phyloP scores from a whole-genome alignment of 2,329 filamentous ascomycete genomes.

The Passalora sequoiae region DNA sequence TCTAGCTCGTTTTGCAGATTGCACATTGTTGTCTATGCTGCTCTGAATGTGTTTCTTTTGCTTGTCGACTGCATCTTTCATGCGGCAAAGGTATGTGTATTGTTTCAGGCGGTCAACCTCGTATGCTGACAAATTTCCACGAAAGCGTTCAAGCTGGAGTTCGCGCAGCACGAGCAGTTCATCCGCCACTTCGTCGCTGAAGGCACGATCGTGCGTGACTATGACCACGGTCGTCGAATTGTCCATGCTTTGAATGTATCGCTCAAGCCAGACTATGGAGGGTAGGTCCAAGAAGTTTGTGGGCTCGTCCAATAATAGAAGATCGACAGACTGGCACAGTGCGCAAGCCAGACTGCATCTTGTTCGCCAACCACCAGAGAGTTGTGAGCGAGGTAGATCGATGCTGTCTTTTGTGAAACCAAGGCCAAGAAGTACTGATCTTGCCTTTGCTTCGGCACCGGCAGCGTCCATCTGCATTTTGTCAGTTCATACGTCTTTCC shows the following conservation, averaged over 20 bases:
- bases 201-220: conserved; percentile 80
- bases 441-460: conserved; percentile 55
- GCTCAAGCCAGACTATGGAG: conserved; percentile 79
- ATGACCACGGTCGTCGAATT: conserved; percentile 62
- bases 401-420: conserved; percentile 64
- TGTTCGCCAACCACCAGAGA: conserved; percentile 62
- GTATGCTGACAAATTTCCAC: conserved; percentile 67
- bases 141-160: conserved; percentile 66
- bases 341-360: conserved; percentile 45
- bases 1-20: conserved; percentile 68
- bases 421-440: conserved; percentile 61
- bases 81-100: conserved; percentile 55
- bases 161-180: conserved; percentile 73
- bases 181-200: conserved; percentile 67
- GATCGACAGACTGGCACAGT: conserved; percentile 67
- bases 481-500: conserved; percentile 6
- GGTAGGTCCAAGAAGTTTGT: conserved; percentile 82
- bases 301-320: conserved; percentile 78
- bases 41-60: conserved; percentile 77
- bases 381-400: conserved; percentile 54
- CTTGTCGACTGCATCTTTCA: conserved; percentile 77
- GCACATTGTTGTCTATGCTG: conserved; percentile 68
- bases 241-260: conserved; percentile 58
- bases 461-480: conserved; percentile 20
- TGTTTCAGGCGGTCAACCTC: conserved; percentile 54